These are phyloP conservation scores for Alternaria atra DNA, from an alignment of 2,329 filamentous ascomycete genomes.

Conservation along the genomic window DNA sequence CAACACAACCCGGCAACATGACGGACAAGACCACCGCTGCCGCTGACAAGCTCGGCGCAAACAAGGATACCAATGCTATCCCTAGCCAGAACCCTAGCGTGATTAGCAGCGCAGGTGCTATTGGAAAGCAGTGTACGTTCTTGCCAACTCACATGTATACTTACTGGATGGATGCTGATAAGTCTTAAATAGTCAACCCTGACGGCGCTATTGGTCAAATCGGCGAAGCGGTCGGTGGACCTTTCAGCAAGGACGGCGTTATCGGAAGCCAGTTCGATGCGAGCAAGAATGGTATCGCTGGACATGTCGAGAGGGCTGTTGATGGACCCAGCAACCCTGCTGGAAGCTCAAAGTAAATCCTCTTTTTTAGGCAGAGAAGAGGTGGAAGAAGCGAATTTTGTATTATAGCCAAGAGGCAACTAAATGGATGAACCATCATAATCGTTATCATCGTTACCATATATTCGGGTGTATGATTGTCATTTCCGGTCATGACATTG, in stretches of 20 bases:
- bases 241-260: conserved; percentile 58
- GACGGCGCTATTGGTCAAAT: conserved; percentile 61
- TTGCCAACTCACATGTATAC: no score
- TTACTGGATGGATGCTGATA: no score
- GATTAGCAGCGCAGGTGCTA: conserved; percentile 60
- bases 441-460: background rate
- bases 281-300: conserved; percentile 61
- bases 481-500: no score
- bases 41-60: conserved; percentile 41
- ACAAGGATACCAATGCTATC: conserved; percentile 43
- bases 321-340: conserved; percentile 53
- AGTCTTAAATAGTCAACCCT: conserved; percentile 49
- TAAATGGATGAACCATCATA: background rate
- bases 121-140: conserved; percentile 61
- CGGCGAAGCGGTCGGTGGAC: conserved; percentile 60
- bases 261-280: conserved; percentile 66
- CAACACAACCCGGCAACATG: conserved; percentile 15
- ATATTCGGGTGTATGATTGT: background rate
- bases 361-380: background rate
- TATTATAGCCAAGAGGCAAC: conserved; percentile 18
- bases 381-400: background rate
- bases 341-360: conserved; percentile 34
- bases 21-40: conserved; percentile 32
- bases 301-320: conserved; percentile 60
- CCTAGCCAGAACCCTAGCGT: conserved; percentile 47